These are phyloP conservation scores for Cyclotella sp. DNA, from an alignment of 108 stramenopile species.

Conservation along the genomic window DNA sequence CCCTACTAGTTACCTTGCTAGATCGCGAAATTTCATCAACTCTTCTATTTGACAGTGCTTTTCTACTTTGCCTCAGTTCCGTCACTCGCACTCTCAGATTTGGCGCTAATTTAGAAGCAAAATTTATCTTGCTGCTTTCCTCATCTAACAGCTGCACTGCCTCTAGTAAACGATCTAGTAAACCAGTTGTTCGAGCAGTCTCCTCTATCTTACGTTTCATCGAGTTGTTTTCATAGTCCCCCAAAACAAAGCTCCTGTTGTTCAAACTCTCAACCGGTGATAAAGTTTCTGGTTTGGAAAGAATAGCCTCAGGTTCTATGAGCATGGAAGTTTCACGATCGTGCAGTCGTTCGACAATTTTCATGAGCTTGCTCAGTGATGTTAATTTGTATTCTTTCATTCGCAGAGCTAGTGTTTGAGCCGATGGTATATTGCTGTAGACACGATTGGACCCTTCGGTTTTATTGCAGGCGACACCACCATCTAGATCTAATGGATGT, in stretches of 20 bases:
- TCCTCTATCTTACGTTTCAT: constrained; percentile 36
- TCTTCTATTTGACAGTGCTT: constrained; percentile 27
- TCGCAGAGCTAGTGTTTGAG: constrained; percentile 43
- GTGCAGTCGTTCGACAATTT: constrained; percentile 62
- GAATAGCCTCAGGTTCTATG: constrained; percentile 27
- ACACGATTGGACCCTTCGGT: neutral
- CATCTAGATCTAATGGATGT: constrained; percentile 8
- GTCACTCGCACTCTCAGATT: constrained; percentile 27
- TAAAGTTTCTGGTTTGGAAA: constrained; percentile 20
- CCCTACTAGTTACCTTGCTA: constrained; percentile 1
- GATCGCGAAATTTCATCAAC: constrained; percentile 22
- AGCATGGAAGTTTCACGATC: constrained; percentile 46
- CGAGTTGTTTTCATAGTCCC: constrained; percentile 41
- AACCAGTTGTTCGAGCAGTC: constrained; percentile 23
- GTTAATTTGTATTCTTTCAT: constrained; percentile 44
- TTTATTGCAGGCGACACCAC: neutral
- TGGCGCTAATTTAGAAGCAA: constrained; percentile 15
- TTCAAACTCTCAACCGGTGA: constrained; percentile 4
- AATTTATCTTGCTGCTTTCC: constrained; percentile 19
- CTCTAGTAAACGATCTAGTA: constrained; percentile 47
- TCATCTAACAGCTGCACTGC: constrained; percentile 47
- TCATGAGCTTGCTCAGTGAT: constrained; percentile 46
- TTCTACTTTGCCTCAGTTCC: constrained; percentile 36
- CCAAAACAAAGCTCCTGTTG: constrained; percentile 23
- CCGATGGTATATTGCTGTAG: constrained; percentile 19